Percentiles rank a stretch among this genome's conserved stretches.
Conservation (phyloP, 75 land plant genomes). For the Cryptomeria japonica region DNA sequence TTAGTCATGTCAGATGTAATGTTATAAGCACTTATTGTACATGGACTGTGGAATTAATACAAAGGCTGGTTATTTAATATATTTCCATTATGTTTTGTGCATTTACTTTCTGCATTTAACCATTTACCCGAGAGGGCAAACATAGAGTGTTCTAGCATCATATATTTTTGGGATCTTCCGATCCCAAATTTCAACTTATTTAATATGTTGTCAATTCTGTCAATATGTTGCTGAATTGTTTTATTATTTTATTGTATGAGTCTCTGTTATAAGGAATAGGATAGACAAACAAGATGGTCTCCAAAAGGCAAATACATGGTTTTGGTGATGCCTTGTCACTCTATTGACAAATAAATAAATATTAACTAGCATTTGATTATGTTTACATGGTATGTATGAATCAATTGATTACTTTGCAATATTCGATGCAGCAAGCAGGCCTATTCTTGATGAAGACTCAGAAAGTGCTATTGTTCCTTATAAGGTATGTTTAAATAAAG, state of each 20-base stretch:
- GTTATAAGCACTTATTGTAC: too few species aligned
- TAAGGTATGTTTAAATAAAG: not conserved
- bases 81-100: too few species aligned
- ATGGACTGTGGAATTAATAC: too few species aligned
- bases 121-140: too few species aligned
- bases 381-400: not conserved
- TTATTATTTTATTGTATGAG: not conserved
- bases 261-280: not conserved
- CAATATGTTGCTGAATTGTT: not conserved
- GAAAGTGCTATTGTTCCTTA: conserved; percentile 17
- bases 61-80: too few species aligned
- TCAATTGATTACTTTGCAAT: not conserved
- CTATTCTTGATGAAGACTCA: conserved; percentile 6
- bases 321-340: not conserved
- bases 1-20: too few species aligned
- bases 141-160: not conserved
- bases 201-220: not conserved
- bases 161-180: not conserved
- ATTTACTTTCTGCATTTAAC: too few species aligned
- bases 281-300: not conserved
- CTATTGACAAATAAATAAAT: not conserved
- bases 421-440: not conserved
- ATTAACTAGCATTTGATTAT: not conserved
- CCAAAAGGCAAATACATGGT: not conserved
- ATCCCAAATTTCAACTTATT: not conserved